phyloP scores from a whole-genome alignment of 1,284 basidiomycete genomes.

The Tilletia setariae region DNA sequence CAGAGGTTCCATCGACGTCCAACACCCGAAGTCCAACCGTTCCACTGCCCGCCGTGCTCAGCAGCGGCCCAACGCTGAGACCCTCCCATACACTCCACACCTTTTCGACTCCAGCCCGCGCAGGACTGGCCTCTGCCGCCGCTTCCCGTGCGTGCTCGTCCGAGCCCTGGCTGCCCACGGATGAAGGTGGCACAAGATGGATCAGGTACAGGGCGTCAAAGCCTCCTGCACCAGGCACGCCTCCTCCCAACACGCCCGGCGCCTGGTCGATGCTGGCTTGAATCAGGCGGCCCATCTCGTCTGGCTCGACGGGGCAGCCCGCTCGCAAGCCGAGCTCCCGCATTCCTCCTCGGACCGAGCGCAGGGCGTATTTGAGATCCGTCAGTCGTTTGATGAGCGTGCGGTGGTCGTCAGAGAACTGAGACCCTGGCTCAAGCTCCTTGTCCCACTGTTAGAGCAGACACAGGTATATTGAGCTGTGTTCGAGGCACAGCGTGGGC shows the following conservation, averaged over 20 bases:
- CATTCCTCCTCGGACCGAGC: conserved; percentile 78
- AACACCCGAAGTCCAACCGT: background rate
- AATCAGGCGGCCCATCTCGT: conserved; percentile 80
- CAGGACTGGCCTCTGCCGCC: conserved; percentile 48
- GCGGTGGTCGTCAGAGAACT: background rate
- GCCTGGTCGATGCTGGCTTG: conserved; percentile 69
- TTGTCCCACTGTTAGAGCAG: background rate
- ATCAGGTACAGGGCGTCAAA: conserved; percentile 96
- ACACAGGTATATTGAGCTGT: no score
- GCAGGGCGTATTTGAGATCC: conserved; percentile 45
- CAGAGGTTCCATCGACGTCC: background rate
- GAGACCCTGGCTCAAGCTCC: background rate
- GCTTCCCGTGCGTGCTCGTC: conserved; percentile 38
- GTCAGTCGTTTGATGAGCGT: conserved; percentile 26
- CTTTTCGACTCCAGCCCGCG: conserved; percentile 61
- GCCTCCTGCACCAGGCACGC: conserved; percentile 94
- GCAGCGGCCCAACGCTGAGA: conserved; percentile 74
- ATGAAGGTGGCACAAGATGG: conserved; percentile 24
- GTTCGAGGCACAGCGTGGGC: no score
- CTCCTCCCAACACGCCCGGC: conserved; percentile 84
- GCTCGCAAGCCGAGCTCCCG: conserved; percentile 77
- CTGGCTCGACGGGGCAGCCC: conserved; percentile 84
- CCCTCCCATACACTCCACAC: conserved; percentile 72
- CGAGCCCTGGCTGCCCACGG: background rate
- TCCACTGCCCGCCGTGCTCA: conserved; percentile 64